Evolutionary conservation across 345 rosid genomes (phyloP).

Genomic region (Salix arbutifolia): DNA sequence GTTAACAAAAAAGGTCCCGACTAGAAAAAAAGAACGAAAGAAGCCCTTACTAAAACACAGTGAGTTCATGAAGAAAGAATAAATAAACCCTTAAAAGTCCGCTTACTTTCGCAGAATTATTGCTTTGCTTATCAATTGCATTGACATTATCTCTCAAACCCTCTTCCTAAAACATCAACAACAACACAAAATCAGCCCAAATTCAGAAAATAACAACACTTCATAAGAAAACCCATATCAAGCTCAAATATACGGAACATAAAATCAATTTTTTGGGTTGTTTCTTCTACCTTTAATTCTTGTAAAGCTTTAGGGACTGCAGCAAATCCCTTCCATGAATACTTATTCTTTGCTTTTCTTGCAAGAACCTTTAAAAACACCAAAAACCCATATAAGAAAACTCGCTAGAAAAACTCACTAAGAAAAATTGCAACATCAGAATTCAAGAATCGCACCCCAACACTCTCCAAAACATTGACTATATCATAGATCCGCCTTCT

Average conservation of each 20-base stretch:
- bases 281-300: slow-evolving; percentile 45
- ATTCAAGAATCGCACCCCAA: slow-evolving; percentile 21
- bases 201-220: background rate
- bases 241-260: background rate
- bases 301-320: slow-evolving; percentile 64
- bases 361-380: slow-evolving; percentile 17
- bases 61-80: background rate
- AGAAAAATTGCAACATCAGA: background rate
- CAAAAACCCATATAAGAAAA: background rate
- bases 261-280: background rate
- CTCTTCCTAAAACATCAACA: slow-evolving; percentile 43
- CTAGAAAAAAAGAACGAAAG: background rate
- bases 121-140: slow-evolving; percentile 27
- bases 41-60: too few relatives aligned
- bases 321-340: slow-evolving; percentile 75
- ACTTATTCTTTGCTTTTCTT: slow-evolving; percentile 51
- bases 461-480: slow-evolving; percentile 30
- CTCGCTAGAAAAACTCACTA: background rate
- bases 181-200: slow-evolving; percentile 7
- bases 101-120: slow-evolving; percentile 52
- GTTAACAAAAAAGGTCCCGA: background rate
- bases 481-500: slow-evolving; percentile 35
- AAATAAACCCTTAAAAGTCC: background rate
- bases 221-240: background rate
- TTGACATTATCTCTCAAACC: slow-evolving; percentile 49